Base-by-base conservation (phyloP, 169 alveolate species). In the Plasmodium falciparum region DNA sequence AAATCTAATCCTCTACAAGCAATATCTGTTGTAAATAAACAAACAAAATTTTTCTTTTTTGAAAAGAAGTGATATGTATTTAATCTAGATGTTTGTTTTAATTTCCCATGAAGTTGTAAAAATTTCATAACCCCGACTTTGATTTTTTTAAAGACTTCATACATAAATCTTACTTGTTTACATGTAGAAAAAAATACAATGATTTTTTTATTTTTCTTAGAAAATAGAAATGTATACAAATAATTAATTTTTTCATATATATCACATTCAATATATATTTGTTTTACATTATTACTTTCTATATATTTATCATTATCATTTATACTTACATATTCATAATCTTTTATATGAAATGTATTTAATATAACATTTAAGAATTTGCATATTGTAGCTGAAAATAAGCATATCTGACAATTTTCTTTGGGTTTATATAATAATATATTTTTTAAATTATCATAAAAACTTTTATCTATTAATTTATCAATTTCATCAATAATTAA, bases 1-100 rank as follows among this genome's bases (percentile, higher is more conserved):
- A 99, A 97, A 93, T 99, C 99, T 12, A 99, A 92, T 1, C 99
- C 99, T 70, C 99, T 95, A 49, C 99, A 97, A 2, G 99, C 99
- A 8, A 99, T 99, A 92, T 99, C 99, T 2, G 99, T 99, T 3
- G 96, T 93, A 80, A 96, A 92, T 56, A 96, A 80, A 65, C 96
- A 91, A 3, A 93, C 95, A 73, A 78, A 78, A 22, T 78, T 78
- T 33, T 71, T 63, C 54, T 65, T 78, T 66, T 78, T 78, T 9
- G 89, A 78, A 78, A 78, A 78, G 24, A 78, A 78, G 54, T 78
- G 89, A 70, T 78, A 78, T 56, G 89, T 78, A 52, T 78, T 78
- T 78, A 78, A 66, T 67, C 89, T 52, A 13, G 78, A 66, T n/a
- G 78, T 78, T 62, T 97, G 98, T 67, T 97, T 96, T 93, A 97